phyloP scores from a whole-genome alignment of 345 rosid species.

The Moringa oleifera region DNA sequence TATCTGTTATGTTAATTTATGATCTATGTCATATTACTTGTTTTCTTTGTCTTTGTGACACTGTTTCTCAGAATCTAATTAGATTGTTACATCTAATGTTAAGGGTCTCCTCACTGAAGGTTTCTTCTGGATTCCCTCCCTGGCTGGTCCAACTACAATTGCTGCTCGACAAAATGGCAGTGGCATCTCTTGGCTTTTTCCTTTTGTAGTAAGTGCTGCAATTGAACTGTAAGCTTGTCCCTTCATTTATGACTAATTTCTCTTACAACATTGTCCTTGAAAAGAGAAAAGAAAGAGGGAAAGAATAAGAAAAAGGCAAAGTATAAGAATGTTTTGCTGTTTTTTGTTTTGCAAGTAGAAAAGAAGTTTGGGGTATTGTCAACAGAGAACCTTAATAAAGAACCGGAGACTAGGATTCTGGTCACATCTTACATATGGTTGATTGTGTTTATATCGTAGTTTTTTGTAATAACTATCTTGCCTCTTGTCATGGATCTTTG shows the following conservation, averaged over 20 bases:
- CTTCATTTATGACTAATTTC: background rate
- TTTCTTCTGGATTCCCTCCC: constrained; percentile 97
- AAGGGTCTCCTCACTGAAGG: constrained; percentile 98
- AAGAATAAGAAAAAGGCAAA: background rate
- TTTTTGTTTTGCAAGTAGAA: background rate
- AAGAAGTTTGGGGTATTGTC: background rate
- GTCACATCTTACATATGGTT: too few species aligned
- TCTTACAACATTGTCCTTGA: background rate
- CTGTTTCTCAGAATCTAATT: constrained; percentile 14
- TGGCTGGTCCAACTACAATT: constrained; percentile 88
- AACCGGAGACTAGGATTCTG: too few species aligned
- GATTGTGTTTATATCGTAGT: too few species aligned
- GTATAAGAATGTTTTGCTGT: background rate
- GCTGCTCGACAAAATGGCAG: constrained; percentile 83
- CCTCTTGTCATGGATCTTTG: too few species aligned
- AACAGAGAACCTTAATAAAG: too few species aligned
- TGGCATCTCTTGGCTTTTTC: constrained; percentile 93
- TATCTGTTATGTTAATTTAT: background rate
- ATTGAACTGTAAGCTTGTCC: constrained; percentile 4
- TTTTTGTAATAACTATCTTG: too few species aligned
- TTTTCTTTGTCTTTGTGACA: background rate
- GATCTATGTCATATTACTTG: background rate
- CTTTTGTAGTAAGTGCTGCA: constrained; percentile 59
- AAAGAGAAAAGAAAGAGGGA: too few species aligned
- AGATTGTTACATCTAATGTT: constrained; percentile 14